Percentiles rank a stretch among this genome's conserved stretches.
These are phyloP conservation scores for Bonnemaisonia californica DNA, from an alignment of 31 red algal species.

Conservation along the genomic window DNA sequence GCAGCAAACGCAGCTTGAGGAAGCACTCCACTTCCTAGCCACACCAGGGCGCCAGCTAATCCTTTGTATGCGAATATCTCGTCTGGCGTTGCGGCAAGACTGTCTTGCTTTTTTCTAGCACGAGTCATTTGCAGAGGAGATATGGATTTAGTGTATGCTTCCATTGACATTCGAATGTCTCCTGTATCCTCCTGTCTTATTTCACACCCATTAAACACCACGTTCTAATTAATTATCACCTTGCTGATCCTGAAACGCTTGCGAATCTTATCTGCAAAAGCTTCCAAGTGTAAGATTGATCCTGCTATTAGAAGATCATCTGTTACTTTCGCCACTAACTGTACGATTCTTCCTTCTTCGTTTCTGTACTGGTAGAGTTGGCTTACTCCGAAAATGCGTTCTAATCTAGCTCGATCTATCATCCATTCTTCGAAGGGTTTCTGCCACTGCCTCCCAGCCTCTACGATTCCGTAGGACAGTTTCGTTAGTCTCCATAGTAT, in stretches of 20 bases:
- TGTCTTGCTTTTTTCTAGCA: not conserved
- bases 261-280: constrained; percentile 13
- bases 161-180: not conserved
- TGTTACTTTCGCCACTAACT: constrained; percentile 39
- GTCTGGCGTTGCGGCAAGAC: not conserved
- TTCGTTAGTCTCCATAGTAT: constrained; percentile 43
- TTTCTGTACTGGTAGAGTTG: constrained; percentile 27
- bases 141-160: not conserved
- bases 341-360: not conserved
- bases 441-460: constrained; percentile 52
- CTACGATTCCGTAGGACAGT: constrained; percentile 41
- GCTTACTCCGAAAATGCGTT: not conserved
- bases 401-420: not conserved
- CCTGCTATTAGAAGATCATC: constrained; percentile 56
- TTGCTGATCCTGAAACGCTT: constrained; percentile 37
- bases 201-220: constrained; percentile 27
- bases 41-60: not conserved
- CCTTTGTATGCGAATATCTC: not conserved
- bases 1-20: not conserved
- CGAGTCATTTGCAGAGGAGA: not conserved
- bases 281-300: not conserved
- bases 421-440: constrained; percentile 46
- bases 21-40: not conserved
- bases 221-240: constrained; percentile 19
- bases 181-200: not conserved